Base-by-base conservation (phyloP, 768 basidiomycete species). In the Hericium erinaceus region DNA sequence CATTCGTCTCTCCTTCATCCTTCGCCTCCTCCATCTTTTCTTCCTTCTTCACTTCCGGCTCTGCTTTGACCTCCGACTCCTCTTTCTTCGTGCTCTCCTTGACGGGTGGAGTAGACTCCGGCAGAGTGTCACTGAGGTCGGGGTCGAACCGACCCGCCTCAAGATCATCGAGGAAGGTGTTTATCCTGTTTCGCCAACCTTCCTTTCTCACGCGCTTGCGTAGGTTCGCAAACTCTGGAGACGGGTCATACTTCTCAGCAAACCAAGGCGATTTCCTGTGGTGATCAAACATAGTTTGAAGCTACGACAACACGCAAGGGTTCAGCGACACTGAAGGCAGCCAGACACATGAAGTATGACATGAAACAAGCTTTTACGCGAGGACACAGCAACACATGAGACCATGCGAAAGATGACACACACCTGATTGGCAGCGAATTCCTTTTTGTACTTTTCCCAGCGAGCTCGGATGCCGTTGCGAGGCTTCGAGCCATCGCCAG, bases 241-340 rank as follows among this genome's bases (percentile, higher is more conserved):
- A 72, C 57, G 87, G 87, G 60, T 93, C 91, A 75, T 98, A 98
- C 71, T 92, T 91, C 78, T 98, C 95, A 57, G 84, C 82, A 76
- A 97, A 98, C 95, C 95, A 98, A 13, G 92, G 87, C n/a, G 91
- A 92, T 67, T 88, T 87, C 73, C 85, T 83, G 76, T 98, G 95
- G 72, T 92, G 89, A 38, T 97, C 89, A 79, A 92, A 97, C 80
- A 98, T 88, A 57, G 89, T 88, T 77, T 92, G 91, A 67, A 95
- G 83, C 94, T 98, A 80, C 28, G 69, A 78, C 74, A 72, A 75
- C 46, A 60, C 39, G 52, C 48, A 48, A 50, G 49, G 15, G 18
- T 59, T 61, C 58, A 64, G 60, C 56, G 39, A 49, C 9, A 56
- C 7, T 53, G 44, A 13, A 8, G 54, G 20, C 13, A 44, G 33